Percentiles rank a stretch among this genome's conserved stretches.
Evolutionary conservation across 495 filamentous ascomycete species (phyloP).

Genomic region (Staphylotrichum longicolle): DNA sequence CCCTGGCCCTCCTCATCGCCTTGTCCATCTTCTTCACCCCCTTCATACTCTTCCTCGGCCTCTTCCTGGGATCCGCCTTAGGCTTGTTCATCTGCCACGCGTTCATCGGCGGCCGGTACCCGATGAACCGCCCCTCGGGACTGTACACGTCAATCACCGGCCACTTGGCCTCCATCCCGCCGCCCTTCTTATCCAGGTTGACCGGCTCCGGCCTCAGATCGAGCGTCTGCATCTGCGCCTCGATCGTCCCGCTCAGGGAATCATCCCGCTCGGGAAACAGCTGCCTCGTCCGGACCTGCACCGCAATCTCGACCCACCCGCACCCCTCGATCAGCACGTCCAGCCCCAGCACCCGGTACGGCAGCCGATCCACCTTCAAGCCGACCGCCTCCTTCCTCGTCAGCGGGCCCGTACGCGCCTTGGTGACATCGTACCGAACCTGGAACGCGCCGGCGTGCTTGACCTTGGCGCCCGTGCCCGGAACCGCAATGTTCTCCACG

Average conservation of each 20-base stretch:
- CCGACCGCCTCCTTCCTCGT: constrained; percentile 50
- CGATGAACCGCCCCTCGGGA: constrained; percentile 77
- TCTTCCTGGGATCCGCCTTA: constrained; percentile 23
- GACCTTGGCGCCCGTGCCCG: constrained; percentile 55
- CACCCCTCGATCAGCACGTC: constrained; percentile 89
- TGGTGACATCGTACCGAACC: constrained; percentile 79
- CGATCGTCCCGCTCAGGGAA: background rate
- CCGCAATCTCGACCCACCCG: constrained; percentile 88
- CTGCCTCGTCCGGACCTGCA: constrained; percentile 66
- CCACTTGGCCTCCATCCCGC: constrained; percentile 44
- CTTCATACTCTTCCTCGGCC: constrained; percentile 60
- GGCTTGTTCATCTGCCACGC: constrained; percentile 58
- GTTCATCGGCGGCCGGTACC: constrained; percentile 66
- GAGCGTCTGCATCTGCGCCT: constrained; percentile 3
- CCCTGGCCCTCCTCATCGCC: constrained; percentile 24
- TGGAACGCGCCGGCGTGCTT: constrained; percentile 69
- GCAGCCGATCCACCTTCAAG: constrained; percentile 58
- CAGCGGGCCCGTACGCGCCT: constrained; percentile 61
- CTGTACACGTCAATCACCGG: constrained; percentile 81
- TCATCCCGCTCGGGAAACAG: constrained; percentile 19
- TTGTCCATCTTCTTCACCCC: constrained; percentile 54
- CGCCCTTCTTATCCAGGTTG: constrained; percentile 27
- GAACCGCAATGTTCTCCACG: constrained; percentile 58
- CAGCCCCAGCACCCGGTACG: constrained; percentile 71
- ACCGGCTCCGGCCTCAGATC: constrained; percentile 23